Evolutionary conservation across 176 grass and related monocot genomes (phyloP), one percentile per base, ranked within the genome.

Genomic region (Ensete glaucum): DNA sequence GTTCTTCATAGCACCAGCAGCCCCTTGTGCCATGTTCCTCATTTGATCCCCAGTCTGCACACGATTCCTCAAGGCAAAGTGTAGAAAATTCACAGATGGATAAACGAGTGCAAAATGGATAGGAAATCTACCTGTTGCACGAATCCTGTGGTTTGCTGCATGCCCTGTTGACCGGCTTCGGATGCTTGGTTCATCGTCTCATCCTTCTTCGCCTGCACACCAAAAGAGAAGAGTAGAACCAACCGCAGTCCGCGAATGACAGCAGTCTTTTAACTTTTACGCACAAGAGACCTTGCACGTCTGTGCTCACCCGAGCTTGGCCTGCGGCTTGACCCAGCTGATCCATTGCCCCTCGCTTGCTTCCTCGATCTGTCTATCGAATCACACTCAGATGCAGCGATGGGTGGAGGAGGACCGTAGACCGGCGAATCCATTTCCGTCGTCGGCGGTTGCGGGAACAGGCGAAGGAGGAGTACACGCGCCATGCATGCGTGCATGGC

Each of bases 231-330:
- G 6, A 52, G 53, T 54, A 48, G 11, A 70, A 16, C 10, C 62
- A 64, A 43, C 34, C 5, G 4, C 34, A 43, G 34, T 22, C 17
- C 2, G 43, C 29, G 29, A 29, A 29, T 29, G 29, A 3, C 29
- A 3, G 29, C 0, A 29, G 29, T 4, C 29, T 29, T 29, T 29
- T 6, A 5, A 43, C 34, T 6, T 6, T 43, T 4, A 43, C 34
- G 34, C 34, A 43, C 34, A 43, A 43, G 34, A 43, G 34, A 4
- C 34, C 34, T 43, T 43, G 34, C 4, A 6, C 6, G 34, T 43
- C 34, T 43, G 34, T 43, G 53, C 71, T 73, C 52, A 73, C 71
- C 71, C 56, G 71, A 55, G 71, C 71, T 52, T 73, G 71, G 21
- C 71, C 71, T 73, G 71, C 11, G 11, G 52, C 19, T 52, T 73